Base-by-base conservation (phyloP, 2,329 filamentous ascomycete species). In the Phialophora macrospora region DNA sequence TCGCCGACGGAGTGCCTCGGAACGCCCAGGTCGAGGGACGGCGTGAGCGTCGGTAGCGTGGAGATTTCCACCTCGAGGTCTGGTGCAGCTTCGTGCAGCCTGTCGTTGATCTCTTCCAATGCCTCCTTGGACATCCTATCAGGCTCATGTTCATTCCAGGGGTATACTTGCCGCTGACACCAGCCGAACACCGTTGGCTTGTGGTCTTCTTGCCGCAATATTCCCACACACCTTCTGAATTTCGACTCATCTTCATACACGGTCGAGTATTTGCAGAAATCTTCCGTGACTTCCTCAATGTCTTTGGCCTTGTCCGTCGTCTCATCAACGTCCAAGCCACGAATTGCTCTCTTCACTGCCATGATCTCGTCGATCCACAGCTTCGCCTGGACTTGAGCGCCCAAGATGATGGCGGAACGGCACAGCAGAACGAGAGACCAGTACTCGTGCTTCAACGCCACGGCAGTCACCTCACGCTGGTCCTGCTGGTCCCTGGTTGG, bases 21-120 rank as follows among this genome's bases (percentile, higher is more conserved):
- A 55, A 60, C 9, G 67, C 55, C 14, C 67, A 62, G 28, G 57
- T 64, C 52, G 65, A 26, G 38, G 60, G 70, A 30, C 32, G 72
- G 82, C 11, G 88, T 80, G 26, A 98, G 79, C 0, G 91, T 81
- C 0, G 94, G 95, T 4, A 99, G 80, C 34, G 89, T 85, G 0
- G 92, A 88, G 2, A 90, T 88, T 64, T 87, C 85, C 32, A 96
- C 90, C 69, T 91, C 90, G 67, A 94, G 91, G 73, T 92, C 94
- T 0, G 92, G 90, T 0, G 93, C 92, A 3, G 62, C 60, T 2
- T 80, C 77, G 28, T 82, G 79, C 71, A 97, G 83, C 70, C 89
- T 82, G 24, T 81, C 77, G 74, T 98, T 98, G 52, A 98, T 80
- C 58, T 89, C 83, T 0, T 83, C 78, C 26, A 98, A 80, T 6